Evolutionary conservation across 176 grass and related monocot genomes (phyloP).

Genomic region (Cenchrus fungigraminus): DNA sequence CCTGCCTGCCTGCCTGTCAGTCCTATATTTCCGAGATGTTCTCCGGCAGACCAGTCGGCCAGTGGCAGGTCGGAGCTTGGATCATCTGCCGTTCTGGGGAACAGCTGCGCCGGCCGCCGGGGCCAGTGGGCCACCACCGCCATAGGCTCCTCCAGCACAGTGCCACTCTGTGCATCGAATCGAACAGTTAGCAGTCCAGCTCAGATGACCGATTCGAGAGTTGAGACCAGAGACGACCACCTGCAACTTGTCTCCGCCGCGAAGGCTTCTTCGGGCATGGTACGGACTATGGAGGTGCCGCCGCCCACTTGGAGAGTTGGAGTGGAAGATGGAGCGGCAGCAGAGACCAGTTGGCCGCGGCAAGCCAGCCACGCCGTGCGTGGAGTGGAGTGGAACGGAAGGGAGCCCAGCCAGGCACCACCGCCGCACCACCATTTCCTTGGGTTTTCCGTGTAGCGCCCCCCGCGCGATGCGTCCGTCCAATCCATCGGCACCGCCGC

Average conservation of each 20-base stretch:
- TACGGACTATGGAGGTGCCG: neutral
- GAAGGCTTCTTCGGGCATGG: neutral
- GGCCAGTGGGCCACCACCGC: neutral
- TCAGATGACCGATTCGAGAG: neutral
- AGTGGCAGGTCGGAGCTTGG: neutral
- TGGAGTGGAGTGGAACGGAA: conserved; percentile 38
- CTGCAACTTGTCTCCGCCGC: neutral
- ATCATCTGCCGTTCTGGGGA: neutral
- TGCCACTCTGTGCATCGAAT: neutral
- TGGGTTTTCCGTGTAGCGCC: neutral
- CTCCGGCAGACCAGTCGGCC: neutral
- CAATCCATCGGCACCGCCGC: no score
- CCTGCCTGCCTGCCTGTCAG: neutral
- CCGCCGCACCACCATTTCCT: neutral
- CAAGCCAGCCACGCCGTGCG: neutral
- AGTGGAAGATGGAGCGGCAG: conserved; percentile 9
- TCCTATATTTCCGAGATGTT: conserved; percentile 32
- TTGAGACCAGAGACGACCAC: neutral
- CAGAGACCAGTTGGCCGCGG: conserved; percentile 50
- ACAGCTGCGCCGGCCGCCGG: neutral
- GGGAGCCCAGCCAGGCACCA: neutral
- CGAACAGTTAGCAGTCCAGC: conserved; percentile 7
- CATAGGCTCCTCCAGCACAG: neutral
- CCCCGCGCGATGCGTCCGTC: no score
- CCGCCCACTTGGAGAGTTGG: conserved; percentile 17